A percentile compares a stretch with the other conserved stretches of the same genome.
Conservation (phyloP, 2,329 filamentous ascomycete genomes). For the Setomelanomma holmii region DNA sequence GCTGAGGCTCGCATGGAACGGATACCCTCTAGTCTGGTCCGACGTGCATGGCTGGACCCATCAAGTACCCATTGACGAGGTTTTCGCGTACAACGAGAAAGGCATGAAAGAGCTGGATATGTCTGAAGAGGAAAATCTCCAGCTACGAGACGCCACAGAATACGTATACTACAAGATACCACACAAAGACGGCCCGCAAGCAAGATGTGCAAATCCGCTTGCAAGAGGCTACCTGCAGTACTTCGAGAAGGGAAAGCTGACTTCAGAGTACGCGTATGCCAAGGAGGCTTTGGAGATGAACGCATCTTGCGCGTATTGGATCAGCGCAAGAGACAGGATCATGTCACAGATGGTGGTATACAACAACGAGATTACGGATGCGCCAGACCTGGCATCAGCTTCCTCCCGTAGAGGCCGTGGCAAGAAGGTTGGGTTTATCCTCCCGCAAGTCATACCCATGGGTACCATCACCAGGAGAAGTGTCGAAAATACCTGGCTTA, state of each 20-base stretch:
- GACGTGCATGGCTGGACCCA: slow-evolving; percentile 95
- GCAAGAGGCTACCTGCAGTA: slow-evolving; percentile 90
- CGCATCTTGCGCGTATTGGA: slow-evolving; percentile 98
- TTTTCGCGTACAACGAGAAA: slow-evolving; percentile 70
- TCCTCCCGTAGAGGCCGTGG: slow-evolving; percentile 27
- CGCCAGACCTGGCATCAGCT: slow-evolving; percentile 29
- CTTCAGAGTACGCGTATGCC: slow-evolving; percentile 86
- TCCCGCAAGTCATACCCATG: slow-evolving; percentile 97
- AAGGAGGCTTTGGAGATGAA: slow-evolving; percentile 99
- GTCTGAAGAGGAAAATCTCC: slow-evolving; percentile 71
- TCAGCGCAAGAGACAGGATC: slow-evolving; percentile 91
- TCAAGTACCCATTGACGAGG: slow-evolving; percentile 69
- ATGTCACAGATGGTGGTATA: slow-evolving; percentile 96
- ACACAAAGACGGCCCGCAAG: slow-evolving; percentile 89
- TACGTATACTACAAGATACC: slow-evolving; percentile 89
- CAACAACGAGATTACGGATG: slow-evolving; percentile 62
- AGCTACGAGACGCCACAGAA: slow-evolving; percentile 69
- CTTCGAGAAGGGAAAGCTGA: slow-evolving; percentile 87
- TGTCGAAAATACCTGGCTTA: slow-evolving; percentile 98
- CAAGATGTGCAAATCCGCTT: slow-evolving; percentile 84
- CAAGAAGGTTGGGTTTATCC: slow-evolving; percentile 74
- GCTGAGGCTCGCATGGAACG: slow-evolving; percentile 86
- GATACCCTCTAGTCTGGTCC: slow-evolving; percentile 89
- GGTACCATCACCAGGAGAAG: slow-evolving; percentile 93
- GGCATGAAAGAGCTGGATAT: slow-evolving; percentile 79